Evolutionary conservation across 2,329 filamentous ascomycete genomes (phyloP).

Genomic region (Botrytis medusae): DNA sequence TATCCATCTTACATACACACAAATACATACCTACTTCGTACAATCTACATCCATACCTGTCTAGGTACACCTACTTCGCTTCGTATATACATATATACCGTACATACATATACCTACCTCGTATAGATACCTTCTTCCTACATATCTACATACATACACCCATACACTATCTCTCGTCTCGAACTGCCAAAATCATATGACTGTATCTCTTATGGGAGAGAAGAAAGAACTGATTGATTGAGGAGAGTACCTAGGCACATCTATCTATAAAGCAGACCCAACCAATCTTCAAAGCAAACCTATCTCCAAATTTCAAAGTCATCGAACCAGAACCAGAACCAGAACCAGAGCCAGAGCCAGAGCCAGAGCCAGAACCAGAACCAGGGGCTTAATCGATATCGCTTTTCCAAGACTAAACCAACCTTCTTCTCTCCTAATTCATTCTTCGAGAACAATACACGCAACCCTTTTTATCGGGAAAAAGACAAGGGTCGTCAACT

Average conservation of each 20-base stretch:
- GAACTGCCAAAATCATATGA: not conserved
- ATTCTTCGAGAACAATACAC: not conserved
- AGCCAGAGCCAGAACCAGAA: not conserved
- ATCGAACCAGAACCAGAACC: not conserved
- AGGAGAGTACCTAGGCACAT: not conserved
- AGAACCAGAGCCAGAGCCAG: too few species aligned
- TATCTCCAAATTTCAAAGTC: not conserved
- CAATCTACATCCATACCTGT: too few species aligned
- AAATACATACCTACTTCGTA: too few species aligned
- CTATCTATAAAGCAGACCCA: not conserved
- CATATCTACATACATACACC: too few species aligned
- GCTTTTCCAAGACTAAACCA: not conserved
- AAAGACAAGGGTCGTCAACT: not conserved
- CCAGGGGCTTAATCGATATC: not conserved
- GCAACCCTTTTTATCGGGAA: not conserved
- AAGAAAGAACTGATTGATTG: not conserved
- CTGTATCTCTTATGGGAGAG: not conserved
- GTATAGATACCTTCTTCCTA: fast-evolving
- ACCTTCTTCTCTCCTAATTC: not conserved
- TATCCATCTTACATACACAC: not conserved
- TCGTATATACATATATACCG: too few species aligned
- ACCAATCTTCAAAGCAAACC: not conserved
- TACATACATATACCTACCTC: too few species aligned
- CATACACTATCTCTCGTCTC: not conserved
- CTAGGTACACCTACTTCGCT: not conserved